Percentiles rank a stretch among this genome's conserved stretches.
Evolutionary conservation across 2,329 filamentous ascomycete genomes (phyloP).

Genomic region (Pseudofabraea citricarpa): DNA sequence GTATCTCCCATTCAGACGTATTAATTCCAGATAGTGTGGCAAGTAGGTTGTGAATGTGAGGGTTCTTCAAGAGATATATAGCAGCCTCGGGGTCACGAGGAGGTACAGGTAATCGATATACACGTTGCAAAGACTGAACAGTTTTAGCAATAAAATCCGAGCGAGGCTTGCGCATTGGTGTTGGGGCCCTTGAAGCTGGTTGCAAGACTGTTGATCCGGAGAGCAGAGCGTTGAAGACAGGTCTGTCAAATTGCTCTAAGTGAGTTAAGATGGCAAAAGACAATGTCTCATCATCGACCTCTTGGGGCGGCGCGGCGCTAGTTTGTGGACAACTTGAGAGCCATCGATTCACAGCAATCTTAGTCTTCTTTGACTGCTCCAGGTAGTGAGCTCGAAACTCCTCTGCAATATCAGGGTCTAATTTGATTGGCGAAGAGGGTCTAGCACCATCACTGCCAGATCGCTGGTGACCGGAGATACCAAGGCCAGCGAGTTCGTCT

Average conservation of each 20-base stretch:
- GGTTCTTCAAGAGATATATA: conserved; percentile 80
- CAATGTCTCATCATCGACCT: conserved; percentile 90
- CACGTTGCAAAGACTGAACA: conserved; percentile 72
- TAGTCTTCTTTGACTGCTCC: conserved; percentile 86
- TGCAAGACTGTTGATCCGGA: conserved; percentile 51
- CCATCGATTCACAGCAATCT: conserved; percentile 88
- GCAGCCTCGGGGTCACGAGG: conserved; percentile 84
- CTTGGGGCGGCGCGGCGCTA: conserved; percentile 71
- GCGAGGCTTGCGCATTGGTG: conserved; percentile 59
- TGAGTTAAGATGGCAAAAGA: conserved; percentile 92
- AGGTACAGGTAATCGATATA: conserved; percentile 69
- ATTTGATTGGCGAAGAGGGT: conserved; percentile 60
- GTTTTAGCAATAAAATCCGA: conserved; percentile 72
- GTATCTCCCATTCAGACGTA: conserved; percentile 91
- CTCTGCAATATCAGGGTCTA: conserved; percentile 91
- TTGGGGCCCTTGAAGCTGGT: conserved; percentile 59
- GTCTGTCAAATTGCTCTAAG: conserved; percentile 68
- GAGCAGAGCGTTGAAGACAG: conserved; percentile 77
- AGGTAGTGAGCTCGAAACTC: conserved; percentile 92
- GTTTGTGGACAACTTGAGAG: conserved; percentile 70
- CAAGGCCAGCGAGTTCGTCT: conserved; percentile 49
- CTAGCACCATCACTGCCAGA: conserved; percentile 55
- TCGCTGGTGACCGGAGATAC: conserved; percentile 43
- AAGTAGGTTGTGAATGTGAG: conserved; percentile 76
- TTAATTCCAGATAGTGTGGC: conserved; percentile 85